These are phyloP conservation scores for Isoetes taiwanensis DNA, from an alignment of 75 land plant genomes.

Conservation along the genomic window DNA sequence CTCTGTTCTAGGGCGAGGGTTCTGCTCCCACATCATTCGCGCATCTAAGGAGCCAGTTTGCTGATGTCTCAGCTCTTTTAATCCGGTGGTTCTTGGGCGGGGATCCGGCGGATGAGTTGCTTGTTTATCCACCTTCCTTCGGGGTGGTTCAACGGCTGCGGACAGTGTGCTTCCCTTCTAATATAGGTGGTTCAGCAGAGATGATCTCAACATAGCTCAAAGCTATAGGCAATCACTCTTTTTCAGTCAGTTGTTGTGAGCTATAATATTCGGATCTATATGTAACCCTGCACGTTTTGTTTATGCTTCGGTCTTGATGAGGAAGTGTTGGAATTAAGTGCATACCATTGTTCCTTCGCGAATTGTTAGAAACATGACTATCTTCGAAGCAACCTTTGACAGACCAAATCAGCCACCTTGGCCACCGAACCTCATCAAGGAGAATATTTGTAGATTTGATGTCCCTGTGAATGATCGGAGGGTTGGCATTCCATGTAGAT, in stretches of 20 bases:
- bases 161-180: conserved; percentile 58
- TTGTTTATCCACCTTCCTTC: conserved; percentile 27
- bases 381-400: conserved; percentile 45
- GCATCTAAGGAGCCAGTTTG: conserved; percentile 51
- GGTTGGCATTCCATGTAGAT: conserved; percentile 69
- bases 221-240: conserved; percentile 85
- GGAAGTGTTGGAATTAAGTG: background rate
- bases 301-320: background rate
- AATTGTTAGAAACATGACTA: conserved; percentile 45
- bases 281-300: conserved; percentile 49
- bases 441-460: conserved; percentile 68
- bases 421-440: conserved; percentile 51
- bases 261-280: conserved; percentile 88
- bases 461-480: conserved; percentile 82
- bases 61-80: conserved; percentile 26
- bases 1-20: conserved; percentile 53
- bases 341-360: conserved; percentile 83
- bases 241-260: conserved; percentile 67
- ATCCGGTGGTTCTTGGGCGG: background rate
- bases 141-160: conserved; percentile 34
- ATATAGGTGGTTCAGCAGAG: conserved; percentile 50
- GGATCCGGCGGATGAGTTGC: conserved; percentile 43
- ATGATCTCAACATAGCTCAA: conserved; percentile 69
- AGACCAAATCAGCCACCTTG: conserved; percentile 87
- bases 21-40: conserved; percentile 48